Conservation (phyloP, 768 basidiomycete species). For the Inosperma sp. region DNA sequence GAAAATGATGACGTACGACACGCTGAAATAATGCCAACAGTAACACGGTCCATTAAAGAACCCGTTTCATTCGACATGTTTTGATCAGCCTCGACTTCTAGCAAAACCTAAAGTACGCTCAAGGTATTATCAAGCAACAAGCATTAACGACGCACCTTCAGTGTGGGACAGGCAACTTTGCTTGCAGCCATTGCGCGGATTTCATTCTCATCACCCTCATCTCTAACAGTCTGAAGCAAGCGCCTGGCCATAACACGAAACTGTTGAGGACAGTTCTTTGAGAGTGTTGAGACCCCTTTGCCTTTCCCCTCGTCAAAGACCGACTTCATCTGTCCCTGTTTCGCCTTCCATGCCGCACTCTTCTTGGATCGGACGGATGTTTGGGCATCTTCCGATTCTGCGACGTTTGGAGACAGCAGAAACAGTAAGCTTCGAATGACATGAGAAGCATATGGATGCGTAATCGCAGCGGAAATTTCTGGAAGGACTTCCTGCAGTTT, state of each 20-base stretch:
- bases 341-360: constrained; percentile 75
- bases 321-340: constrained; percentile 77
- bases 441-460: constrained; percentile 89
- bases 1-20: constrained; percentile 45
- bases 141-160: constrained; percentile 50
- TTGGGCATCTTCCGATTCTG: constrained; percentile 35
- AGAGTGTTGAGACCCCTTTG: constrained; percentile 29
- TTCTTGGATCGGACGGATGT: constrained; percentile 74
- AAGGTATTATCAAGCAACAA: constrained; percentile 10
- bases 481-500: constrained; percentile 65
- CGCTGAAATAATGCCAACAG: constrained; percentile 67
- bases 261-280: constrained; percentile 36
- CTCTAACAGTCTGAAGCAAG: constrained; percentile 49
- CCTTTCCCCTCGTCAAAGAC: constrained; percentile 52
- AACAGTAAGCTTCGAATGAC: constrained; percentile 77
- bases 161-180: constrained; percentile 70
- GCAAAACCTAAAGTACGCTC: constrained; percentile 51
- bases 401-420: constrained; percentile 63
- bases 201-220: constrained; percentile 61
- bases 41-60: constrained; percentile 78
- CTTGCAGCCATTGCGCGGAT: constrained; percentile 71
- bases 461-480: constrained; percentile 56
- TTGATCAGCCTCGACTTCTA: constrained; percentile 77
- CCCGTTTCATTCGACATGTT: constrained; percentile 52
- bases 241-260: constrained; percentile 44